Conservation (phyloP, 345 rosid genomes). For the Rhodamnia rubescens region DNA sequence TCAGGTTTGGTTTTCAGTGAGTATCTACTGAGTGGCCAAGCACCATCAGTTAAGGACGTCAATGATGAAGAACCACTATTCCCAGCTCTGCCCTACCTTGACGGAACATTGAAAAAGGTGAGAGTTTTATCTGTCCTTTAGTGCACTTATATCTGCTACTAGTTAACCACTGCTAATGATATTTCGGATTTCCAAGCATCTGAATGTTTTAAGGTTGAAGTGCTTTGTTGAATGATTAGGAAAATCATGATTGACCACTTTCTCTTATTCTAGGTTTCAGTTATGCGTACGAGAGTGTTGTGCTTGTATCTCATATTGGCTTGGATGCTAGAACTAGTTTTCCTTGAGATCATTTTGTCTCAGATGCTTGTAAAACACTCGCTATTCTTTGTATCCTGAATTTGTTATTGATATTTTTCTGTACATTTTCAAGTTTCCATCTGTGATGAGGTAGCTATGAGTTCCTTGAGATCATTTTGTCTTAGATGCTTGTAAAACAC, state of each 20-base stretch:
- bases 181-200: not conserved
- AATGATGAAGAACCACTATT: conserved; percentile 95
- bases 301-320: not conserved
- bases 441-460: not conserved
- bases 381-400: not conserved
- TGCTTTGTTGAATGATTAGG: not conserved
- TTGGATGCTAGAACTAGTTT: not conserved
- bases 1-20: conserved; percentile 92
- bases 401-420: not conserved
- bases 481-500: not conserved
- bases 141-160: not conserved
- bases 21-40: conserved; percentile 89
- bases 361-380: not conserved
- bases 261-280: not conserved
- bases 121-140: conserved; percentile 16
- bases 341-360: not conserved
- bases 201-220: not conserved
- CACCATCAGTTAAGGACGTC: conserved; percentile 82
- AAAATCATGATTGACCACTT: not conserved
- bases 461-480: not conserved
- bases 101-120: conserved; percentile 18
- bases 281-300: not conserved
- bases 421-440: not conserved
- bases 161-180: not conserved
- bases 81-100: conserved; percentile 40